Conservation (phyloP, 306 rosid species). For the Gastrolobium bilobum region DNA sequence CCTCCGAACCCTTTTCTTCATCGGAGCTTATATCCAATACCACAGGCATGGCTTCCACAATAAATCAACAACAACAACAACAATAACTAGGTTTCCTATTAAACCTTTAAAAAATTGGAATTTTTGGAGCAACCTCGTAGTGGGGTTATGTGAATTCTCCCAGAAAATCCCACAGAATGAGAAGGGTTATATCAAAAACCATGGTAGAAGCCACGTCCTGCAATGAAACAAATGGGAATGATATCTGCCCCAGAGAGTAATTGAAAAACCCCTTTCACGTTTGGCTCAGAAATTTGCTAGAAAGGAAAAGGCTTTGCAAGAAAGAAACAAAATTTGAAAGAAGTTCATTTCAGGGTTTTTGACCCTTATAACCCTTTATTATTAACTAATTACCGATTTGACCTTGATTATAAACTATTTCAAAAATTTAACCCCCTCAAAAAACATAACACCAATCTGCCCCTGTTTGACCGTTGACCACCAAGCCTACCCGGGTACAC, state of each 20-base stretch:
- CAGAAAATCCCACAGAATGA: background rate
- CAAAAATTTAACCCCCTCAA: too few relatives aligned
- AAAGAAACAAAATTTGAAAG: background rate
- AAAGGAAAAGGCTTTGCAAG: background rate
- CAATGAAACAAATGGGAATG: background rate
- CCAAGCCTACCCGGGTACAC: too few relatives aligned
- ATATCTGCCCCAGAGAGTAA: background rate
- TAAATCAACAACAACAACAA: background rate
- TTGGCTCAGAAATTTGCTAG: background rate
- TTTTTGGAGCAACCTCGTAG: background rate
- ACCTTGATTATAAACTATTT: too few relatives aligned
- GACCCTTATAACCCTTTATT: too few relatives aligned
- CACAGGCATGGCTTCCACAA: constrained; percentile 52
- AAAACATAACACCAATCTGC: too few relatives aligned
- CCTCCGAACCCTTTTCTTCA: constrained; percentile 57
- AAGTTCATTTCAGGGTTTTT: too few relatives aligned
- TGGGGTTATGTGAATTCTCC: constrained; percentile 29
- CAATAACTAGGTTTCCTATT: constrained; percentile 36
- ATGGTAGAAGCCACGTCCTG: background rate
- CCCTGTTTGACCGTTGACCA: too few relatives aligned
- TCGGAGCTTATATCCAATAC: constrained; percentile 84
- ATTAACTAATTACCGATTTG: too few relatives aligned
- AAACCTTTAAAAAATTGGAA: background rate
- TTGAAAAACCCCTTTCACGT: background rate
- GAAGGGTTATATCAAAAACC: background rate